Evolutionary conservation across 805 yeast species (phyloP).

Genomic region (Starmerella apis): DNA sequence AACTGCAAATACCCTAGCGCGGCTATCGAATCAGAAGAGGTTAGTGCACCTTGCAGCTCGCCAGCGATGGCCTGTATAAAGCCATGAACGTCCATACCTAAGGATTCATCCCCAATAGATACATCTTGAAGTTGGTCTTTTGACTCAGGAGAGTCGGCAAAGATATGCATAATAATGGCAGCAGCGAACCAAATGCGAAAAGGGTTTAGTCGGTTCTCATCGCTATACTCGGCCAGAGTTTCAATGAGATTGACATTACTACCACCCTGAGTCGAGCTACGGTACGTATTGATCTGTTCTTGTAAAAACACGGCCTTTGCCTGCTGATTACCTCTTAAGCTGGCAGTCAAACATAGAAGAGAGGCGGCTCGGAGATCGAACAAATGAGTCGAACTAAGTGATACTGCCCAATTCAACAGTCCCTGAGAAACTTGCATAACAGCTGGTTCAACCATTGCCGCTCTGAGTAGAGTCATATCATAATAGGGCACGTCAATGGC

Average conservation of each 20-base stretch:
- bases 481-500: constrained; percentile 85
- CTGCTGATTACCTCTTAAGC: constrained; percentile 51
- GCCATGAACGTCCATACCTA: constrained; percentile 57
- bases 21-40: constrained; percentile 55
- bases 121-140: constrained; percentile 34
- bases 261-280: constrained; percentile 20
- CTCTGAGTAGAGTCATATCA: constrained; percentile 53
- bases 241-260: constrained; percentile 51
- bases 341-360: constrained; percentile 52
- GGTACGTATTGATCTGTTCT: constrained; percentile 49
- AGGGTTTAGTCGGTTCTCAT: constrained; percentile 65
- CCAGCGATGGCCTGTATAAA: constrained; percentile 71
- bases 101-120: constrained; percentile 41
- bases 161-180: constrained; percentile 49
- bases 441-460: constrained; percentile 27
- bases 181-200: constrained; percentile 79
- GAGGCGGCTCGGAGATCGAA: constrained; percentile 77
- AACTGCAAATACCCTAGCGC: constrained; percentile 69
- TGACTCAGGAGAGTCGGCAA: constrained; percentile 35
- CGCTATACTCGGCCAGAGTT: constrained; percentile 65
- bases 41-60: constrained; percentile 54
- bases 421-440: constrained; percentile 63
- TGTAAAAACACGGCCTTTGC: constrained; percentile 52
- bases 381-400: constrained; percentile 67
- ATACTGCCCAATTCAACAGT: constrained; percentile 71